Base-by-base conservation (phyloP, 306 rosid genomes). In the Medicago lupulina region DNA sequence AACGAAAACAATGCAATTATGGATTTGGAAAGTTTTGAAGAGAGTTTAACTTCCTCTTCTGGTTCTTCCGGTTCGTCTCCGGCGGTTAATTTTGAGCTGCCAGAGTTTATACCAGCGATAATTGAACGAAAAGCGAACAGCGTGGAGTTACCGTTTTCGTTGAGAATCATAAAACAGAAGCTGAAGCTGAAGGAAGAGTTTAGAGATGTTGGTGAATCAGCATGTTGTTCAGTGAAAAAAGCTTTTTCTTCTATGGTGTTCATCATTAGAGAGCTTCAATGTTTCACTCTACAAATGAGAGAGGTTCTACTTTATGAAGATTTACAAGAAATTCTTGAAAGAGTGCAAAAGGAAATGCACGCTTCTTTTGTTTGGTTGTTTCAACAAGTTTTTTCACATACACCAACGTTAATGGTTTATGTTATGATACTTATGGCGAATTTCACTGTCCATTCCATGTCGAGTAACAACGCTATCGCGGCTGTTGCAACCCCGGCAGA, bases 281-380 rank as follows among this genome's bases (percentile, higher is more conserved):
- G 92, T 76, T 96, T 79, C 77, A 80, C 89, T 2, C 17, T 96
- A 1, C 99, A 91, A 78, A 88, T 96, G 88, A 84, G 99, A 14
- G 99, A 88, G 75, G 2, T 80, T 46, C 87, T 96, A 1, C 86
- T 64, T 63, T 92, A 70, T 83, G 90, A 90, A 75, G 97, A 96
- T 70, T 84, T 96, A 3, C 96, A 90, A 77, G 95, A 85, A 6
- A 80, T 96, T 75, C 87, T 96, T 8, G 63, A 76, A 14, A 81
- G 96, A 0, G 99, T 96, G 0, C 98, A 96, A 65, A 81, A 73
- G 57, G 99, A 96, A 85, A 89, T 89, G 87, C 97, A 92, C 50
- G 96, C 98, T 8, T 96, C 99, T 0, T 96, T 96, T 17, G 99
- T 96, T 1, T 96, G 99, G 99, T 73, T 96, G 1, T 96, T 96